Percentiles rank a stretch among this genome's conserved stretches.
These are phyloP conservation scores for Cordyceps tenuipes DNA, from an alignment of 2,329 filamentous ascomycete genomes.

Conservation along the genomic window DNA sequence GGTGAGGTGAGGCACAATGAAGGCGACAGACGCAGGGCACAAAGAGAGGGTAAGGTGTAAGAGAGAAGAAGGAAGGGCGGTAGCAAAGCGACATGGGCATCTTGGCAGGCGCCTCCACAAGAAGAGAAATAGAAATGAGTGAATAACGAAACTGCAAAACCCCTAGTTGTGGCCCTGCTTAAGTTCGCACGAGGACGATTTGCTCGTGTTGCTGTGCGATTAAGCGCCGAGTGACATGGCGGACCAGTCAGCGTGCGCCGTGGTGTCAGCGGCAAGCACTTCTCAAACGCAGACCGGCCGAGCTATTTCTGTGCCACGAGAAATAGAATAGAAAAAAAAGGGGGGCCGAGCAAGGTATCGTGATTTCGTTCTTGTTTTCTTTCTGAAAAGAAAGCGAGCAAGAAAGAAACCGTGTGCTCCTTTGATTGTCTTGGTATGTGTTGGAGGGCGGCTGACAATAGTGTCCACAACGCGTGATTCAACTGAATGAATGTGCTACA, in stretches of 20 bases:
- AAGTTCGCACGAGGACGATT: conserved; percentile 1
- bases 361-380: not conserved
- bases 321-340: not conserved
- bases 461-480: not conserved
- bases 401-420: not conserved
- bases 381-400: not conserved
- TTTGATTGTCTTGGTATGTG: conserved; percentile 1
- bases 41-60: not conserved
- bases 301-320: conserved; percentile 4
- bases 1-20: not conserved
- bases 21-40: not conserved
- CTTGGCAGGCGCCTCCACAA: conserved; percentile 3
- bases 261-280: conserved; percentile 1
- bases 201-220: conserved; percentile 10
- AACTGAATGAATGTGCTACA: conserved; percentile 7
- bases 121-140: not conserved
- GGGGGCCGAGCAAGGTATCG: not conserved
- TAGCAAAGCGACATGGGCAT: conserved; percentile 13
- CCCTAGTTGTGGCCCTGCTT: conserved; percentile 4
- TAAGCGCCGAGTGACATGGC: not conserved
- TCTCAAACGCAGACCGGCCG: conserved; percentile 2
- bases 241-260: conserved; percentile 5
- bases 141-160: not conserved
- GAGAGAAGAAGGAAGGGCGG: conserved; percentile 1
- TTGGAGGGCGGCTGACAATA: conserved; percentile 4